phyloP scores from a whole-genome alignment of 805 yeast genomes.

The Saccharomycopsis javanensis region DNA sequence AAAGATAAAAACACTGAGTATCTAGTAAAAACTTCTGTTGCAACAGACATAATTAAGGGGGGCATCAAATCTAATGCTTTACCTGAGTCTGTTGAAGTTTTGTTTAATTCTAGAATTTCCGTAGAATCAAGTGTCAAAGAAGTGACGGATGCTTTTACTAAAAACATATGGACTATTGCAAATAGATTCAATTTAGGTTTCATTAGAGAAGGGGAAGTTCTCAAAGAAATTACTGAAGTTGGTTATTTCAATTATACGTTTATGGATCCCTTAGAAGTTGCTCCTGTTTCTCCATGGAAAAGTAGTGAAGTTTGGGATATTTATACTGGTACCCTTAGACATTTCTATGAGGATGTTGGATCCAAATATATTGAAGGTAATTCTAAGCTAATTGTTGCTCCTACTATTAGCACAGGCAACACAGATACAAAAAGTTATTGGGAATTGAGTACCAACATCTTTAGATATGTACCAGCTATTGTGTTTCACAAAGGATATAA shows the following conservation, averaged over 20 bases:
- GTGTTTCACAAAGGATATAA: constrained; percentile 11
- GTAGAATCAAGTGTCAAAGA: constrained; percentile 42
- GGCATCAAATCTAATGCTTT: constrained; percentile 72
- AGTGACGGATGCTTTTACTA: constrained; percentile 31
- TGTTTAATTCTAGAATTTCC: constrained; percentile 57
- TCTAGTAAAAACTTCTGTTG: constrained; percentile 52
- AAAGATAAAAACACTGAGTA: constrained; percentile 25
- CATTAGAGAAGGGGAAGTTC: constrained; percentile 28
- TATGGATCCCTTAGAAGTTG: constrained; percentile 34
- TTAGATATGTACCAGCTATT: constrained; percentile 46
- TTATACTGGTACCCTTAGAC: constrained; percentile 54
- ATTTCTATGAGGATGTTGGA: constrained; percentile 52
- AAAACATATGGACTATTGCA: constrained; percentile 35
- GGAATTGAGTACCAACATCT: constrained; percentile 51
- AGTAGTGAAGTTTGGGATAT: constrained; percentile 40
- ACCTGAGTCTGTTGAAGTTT: constrained; percentile 50
- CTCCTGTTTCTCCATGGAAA: constrained; percentile 41
- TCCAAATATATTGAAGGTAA: constrained; percentile 27
- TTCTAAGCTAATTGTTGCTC: constrained; percentile 34
- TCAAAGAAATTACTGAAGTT: constrained; percentile 24
- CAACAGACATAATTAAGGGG: constrained; percentile 56
- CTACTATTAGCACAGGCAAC: constrained; percentile 56
- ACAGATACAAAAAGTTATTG: constrained; percentile 65
- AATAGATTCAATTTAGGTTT: constrained; percentile 40
- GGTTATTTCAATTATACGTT: constrained; percentile 36